Evolutionary conservation across 352 stramenopile species (phyloP).

Genomic region (Globisporangium echinulatum): DNA sequence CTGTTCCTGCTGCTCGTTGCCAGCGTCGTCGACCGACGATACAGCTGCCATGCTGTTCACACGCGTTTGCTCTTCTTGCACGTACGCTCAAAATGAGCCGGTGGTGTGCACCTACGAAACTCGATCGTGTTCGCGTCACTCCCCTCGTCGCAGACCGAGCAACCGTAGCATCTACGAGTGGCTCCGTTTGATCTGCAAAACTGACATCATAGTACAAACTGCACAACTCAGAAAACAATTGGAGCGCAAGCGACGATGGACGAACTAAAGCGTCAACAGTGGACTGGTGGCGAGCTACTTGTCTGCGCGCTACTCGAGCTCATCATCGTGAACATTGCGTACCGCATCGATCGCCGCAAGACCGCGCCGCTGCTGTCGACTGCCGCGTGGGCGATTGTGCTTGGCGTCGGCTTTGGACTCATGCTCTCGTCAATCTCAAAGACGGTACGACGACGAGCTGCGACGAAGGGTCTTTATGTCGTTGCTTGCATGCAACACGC

Average conservation of each 20-base stretch:
- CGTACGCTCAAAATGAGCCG: no score
- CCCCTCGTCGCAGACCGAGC: no score
- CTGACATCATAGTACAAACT: no score
- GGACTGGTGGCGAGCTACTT: slow-evolving; percentile 54
- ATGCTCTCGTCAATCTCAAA: slow-evolving; percentile 36
- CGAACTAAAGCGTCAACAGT: slow-evolving; percentile 29
- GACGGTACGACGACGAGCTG: slow-evolving; percentile 2
- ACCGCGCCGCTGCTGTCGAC: slow-evolving; percentile 44
- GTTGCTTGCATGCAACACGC: slow-evolving; percentile 15
- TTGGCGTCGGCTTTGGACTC: slow-evolving; percentile 29
- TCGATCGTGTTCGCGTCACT: no score
- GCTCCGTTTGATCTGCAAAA: no score
- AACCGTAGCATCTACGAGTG: no score
- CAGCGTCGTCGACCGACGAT: no score
- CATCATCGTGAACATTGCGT: slow-evolving; percentile 54
- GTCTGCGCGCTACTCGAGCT: slow-evolving; percentile 59
- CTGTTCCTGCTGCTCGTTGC: background rate
- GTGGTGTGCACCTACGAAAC: no score
- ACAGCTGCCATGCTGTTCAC: no score
- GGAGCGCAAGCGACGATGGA: slow-evolving; percentile 5
- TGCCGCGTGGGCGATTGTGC: slow-evolving; percentile 61
- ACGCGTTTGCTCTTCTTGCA: no score
- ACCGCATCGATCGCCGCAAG: slow-evolving; percentile 47
- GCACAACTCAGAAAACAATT: no score
- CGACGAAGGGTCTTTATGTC: slow-evolving; percentile 9